A percentile compares a stretch with the other conserved stretches of the same genome.
phyloP scores from a whole-genome alignment of 129 eudicot species.

The Glebionis coronaria region DNA sequence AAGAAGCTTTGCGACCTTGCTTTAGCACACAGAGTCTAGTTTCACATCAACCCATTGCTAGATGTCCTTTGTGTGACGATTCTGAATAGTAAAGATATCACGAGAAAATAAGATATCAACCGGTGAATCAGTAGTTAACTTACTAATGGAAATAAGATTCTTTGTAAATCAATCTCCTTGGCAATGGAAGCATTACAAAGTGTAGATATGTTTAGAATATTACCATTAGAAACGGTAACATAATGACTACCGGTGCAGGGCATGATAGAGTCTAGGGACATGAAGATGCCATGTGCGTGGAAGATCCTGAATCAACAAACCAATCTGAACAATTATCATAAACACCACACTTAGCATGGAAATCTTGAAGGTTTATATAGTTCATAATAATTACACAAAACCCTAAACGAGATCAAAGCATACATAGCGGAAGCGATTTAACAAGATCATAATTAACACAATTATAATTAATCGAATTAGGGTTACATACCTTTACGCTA shows the following conservation, averaged over 20 bases:
- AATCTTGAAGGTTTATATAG: too few species aligned
- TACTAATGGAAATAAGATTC: not conserved
- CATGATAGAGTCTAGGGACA: not conserved
- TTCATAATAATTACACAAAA: too few species aligned
- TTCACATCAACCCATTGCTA: constrained; percentile 11
- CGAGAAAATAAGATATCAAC: not conserved
- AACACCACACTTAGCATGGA: too few species aligned
- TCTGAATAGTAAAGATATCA: not conserved
- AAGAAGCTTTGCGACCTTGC: not conserved
- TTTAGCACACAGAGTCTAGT: not conserved
- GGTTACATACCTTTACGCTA: too few species aligned
- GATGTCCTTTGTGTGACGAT: too few species aligned
- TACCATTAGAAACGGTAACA: not conserved
- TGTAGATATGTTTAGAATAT: not conserved
- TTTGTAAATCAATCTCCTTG: not conserved
- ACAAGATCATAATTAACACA: too few species aligned
- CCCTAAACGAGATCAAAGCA: too few species aligned
- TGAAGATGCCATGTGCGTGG: not conserved
- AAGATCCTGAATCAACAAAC: not conserved
- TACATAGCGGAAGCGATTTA: too few species aligned
- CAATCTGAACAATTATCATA: not conserved
- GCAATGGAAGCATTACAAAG: not conserved
- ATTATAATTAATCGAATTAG: too few species aligned
- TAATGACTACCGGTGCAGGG: not conserved
- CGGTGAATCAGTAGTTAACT: not conserved